These are phyloP conservation scores for Aspergillus coremiiformis DNA, from an alignment of 495 filamentous ascomycete genomes.

Conservation along the genomic window DNA sequence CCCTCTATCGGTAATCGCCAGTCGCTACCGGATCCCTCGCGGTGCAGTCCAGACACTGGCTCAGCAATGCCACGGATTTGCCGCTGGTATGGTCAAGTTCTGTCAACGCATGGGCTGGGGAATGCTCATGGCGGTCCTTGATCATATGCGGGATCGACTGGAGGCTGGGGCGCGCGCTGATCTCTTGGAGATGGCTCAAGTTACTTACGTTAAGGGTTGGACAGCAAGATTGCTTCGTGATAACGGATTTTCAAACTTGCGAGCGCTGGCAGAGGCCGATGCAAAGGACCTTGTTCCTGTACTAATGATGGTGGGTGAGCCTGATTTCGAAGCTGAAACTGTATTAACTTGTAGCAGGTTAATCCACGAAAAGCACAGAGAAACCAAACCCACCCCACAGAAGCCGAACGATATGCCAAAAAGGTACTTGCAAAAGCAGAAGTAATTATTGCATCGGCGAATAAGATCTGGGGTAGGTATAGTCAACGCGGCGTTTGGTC, in stretches of 20 bases:
- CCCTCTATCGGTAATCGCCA: constrained; percentile 61
- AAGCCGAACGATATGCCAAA: constrained; percentile 54
- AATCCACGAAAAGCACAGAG: constrained; percentile 52
- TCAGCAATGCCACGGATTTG: constrained; percentile 72
- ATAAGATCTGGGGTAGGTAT: constrained; percentile 60
- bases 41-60: constrained; percentile 66
- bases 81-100: constrained; percentile 68
- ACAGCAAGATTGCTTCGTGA: constrained; percentile 73
- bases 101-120: constrained; percentile 71
- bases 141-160: constrained; percentile 69
- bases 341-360: constrained; percentile 14
- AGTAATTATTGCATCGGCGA: constrained; percentile 63
- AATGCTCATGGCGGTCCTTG: constrained; percentile 63
- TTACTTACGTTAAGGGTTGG: constrained; percentile 71
- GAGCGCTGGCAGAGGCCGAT: constrained; percentile 59
- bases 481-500: not conserved
- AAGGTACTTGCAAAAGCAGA: constrained; percentile 62
- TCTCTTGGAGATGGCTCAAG: constrained; percentile 62
- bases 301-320: constrained; percentile 50
- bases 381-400: constrained; percentile 47
- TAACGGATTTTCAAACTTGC: constrained; percentile 64
- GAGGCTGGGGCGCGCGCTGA: constrained; percentile 69
- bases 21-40: constrained; percentile 61
- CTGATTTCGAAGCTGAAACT: not conserved
- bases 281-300: constrained; percentile 61